phyloP scores from a whole-genome alignment of 75 land plant species.

The Pinus albicaulis region DNA sequence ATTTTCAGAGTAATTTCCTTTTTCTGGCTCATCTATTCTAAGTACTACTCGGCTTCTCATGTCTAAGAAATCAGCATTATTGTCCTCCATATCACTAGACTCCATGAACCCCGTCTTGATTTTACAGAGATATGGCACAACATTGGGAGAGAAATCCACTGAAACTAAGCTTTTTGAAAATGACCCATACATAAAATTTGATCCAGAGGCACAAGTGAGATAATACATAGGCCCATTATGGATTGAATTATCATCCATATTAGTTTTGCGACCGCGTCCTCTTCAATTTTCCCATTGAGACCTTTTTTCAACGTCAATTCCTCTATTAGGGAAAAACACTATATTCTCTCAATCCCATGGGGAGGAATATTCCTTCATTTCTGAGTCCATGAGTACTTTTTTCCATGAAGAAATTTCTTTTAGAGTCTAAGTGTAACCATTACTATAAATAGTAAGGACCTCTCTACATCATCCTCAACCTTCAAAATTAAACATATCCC shows the following conservation, averaged over 20 bases:
- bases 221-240: not conserved
- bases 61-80: not conserved
- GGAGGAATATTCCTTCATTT: constrained; percentile 4
- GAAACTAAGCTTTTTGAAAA: constrained; percentile 2
- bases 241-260: not conserved
- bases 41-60: not conserved
- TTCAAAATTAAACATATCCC: no score
- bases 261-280: not conserved
- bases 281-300: not conserved
- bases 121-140: not conserved
- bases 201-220: not conserved
- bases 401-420: no score
- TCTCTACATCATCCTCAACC: no score
- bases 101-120: not conserved
- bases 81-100: not conserved
- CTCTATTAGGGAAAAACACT: not conserved
- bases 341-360: constrained; percentile 8
- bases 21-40: not conserved
- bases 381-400: constrained; percentile 3
- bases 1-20: no score
- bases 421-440: no score
- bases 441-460: no score
- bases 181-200: not conserved
- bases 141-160: not conserved
- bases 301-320: not conserved